Evolutionary conservation across 1,139 yeast species (phyloP).

Genomic region (Debaryomycetaceae sp.): DNA sequence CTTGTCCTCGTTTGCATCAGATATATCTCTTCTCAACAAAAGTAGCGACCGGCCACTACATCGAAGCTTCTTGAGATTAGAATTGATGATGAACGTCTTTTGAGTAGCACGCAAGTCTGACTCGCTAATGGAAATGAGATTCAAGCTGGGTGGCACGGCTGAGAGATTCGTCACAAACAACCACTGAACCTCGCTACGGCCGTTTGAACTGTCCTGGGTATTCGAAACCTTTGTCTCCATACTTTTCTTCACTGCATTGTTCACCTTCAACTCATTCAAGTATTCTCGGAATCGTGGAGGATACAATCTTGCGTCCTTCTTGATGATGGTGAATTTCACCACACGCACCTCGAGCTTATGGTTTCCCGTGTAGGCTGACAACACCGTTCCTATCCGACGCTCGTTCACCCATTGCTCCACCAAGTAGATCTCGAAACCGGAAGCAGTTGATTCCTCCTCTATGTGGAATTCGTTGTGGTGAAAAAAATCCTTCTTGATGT

Average conservation of each 20-base stretch:
- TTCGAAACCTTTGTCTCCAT: conserved; percentile 31
- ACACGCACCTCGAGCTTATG: conserved; percentile 58
- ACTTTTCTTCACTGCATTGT: conserved; percentile 48
- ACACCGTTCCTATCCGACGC: conserved; percentile 61
- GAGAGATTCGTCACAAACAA: conserved; percentile 80
- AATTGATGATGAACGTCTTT: conserved; percentile 63
- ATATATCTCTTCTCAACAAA: conserved; percentile 55
- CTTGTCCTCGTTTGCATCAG: conserved; percentile 79
- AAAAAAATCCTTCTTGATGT: conserved; percentile 41
- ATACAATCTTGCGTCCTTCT: conserved; percentile 54
- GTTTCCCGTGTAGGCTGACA: conserved; percentile 85
- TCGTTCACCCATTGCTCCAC: conserved; percentile 93
- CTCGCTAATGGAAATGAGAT: conserved; percentile 63
- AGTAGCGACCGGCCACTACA: conserved; percentile 86
- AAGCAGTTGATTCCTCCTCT: conserved; percentile 41
- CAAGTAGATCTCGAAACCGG: conserved; percentile 82
- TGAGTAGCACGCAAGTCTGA: conserved; percentile 58
- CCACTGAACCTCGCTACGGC: conserved; percentile 15
- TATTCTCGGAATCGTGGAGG: conserved; percentile 57
- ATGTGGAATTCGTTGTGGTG: conserved; percentile 34
- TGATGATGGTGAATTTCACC: conserved; percentile 54
- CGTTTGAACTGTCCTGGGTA: conserved; percentile 1
- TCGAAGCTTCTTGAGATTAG: conserved; percentile 68
- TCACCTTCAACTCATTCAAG: conserved; percentile 60
- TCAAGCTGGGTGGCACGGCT: conserved; percentile 71